Base-by-base conservation (phyloP, 345 rosid genomes). In the Aquilaria malaccensis region DNA sequence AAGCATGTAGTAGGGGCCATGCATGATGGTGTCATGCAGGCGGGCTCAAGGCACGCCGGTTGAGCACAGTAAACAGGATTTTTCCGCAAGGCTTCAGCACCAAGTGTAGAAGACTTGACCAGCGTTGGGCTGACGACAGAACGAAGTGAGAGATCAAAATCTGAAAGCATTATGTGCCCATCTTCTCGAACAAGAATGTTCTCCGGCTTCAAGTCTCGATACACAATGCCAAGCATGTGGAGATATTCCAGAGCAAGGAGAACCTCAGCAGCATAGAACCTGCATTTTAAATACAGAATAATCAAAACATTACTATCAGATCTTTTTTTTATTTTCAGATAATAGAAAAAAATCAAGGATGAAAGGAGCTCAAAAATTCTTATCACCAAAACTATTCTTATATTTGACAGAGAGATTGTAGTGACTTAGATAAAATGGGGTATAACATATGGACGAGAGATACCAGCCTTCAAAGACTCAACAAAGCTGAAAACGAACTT, bases 131-230 rank as follows among this genome's bases (percentile, higher is more conserved):
- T 78, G 46, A 82, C 83, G 1, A 80, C 77, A 59, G 87, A 85
- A 13, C 87, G 80, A 59, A 85, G 82, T 60, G 96, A 89, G 66
- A 89, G 93, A 69, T 89, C 96, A 11, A 89, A 89, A 67, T 89
- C 96, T 0, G 96, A 89, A 50, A 89, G 94, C 96, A 89, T 89
- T 52, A 89, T 85, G 54, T 89, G 96, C 43, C 89, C 95, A 68
- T 89, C 97, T 29, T 86, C 97, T 80, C 97, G 82, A 63, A 81
- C 95, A 61, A 89, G 89, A 67, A 89, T 91, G 71, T 89, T 89
- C 79, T 85, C 97, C 0, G 95, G 97, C 75, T 87, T 87, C 47
- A 89, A 80, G 64, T 89, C 96, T 55, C 96, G 88, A 69, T 89
- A 89, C 2, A 89, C 78, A 62, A 89, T 82, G 45, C 96, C 96